These are phyloP conservation scores for Fusarium liriodendri DNA, from an alignment of 2,329 filamentous ascomycete species.

Conservation along the genomic window DNA sequence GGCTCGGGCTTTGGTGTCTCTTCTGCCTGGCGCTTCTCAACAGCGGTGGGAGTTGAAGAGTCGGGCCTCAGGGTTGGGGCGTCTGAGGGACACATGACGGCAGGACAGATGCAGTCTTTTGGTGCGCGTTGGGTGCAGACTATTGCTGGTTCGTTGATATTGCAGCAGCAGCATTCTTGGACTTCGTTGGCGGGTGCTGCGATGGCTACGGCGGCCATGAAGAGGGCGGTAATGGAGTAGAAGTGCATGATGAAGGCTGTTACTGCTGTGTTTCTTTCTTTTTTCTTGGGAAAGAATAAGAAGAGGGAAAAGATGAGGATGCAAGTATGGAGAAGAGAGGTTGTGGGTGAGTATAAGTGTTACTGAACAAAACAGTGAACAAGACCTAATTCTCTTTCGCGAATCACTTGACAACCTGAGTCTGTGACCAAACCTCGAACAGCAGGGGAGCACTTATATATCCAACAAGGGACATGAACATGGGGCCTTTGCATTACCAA, in stretches of 20 bases:
- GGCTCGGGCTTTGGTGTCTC: conserved; percentile 10
- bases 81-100: conserved; percentile 36
- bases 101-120: conserved; percentile 43
- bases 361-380: conserved; percentile 1
- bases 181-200: conserved; percentile 33
- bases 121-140: conserved; percentile 36
- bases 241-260: conserved; percentile 39
- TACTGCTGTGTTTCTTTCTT: neutral
- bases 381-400: neutral
- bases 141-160: conserved; percentile 38
- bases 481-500: neutral
- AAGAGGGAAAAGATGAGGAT: neutral
- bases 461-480: neutral
- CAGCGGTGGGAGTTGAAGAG: neutral
- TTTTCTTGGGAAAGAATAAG: neutral
- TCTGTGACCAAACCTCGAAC: neutral
- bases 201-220: conserved; percentile 36
- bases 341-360: neutral
- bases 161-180: conserved; percentile 50
- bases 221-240: conserved; percentile 34
- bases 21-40: conserved; percentile 9
- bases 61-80: conserved; percentile 31
- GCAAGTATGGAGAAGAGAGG: neutral
- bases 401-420: conserved; percentile 17
- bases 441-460: conserved; percentile 13